Conservation (phyloP, 331 rosid species). For the Malus hybrid region DNA sequence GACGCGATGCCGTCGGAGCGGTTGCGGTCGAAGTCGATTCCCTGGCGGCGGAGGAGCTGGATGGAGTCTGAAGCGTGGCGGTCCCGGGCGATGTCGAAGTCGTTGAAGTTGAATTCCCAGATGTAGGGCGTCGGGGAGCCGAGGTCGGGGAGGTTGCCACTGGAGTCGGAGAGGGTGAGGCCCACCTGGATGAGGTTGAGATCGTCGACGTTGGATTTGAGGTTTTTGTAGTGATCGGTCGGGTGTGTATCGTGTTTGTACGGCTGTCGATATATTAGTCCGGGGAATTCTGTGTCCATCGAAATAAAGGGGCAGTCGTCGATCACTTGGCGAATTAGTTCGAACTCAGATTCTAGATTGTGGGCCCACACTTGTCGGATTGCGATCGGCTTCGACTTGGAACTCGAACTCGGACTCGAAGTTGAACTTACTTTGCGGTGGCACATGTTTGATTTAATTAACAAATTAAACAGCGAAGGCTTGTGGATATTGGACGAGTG, state of each 20-base stretch:
- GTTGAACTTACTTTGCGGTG: not conserved
- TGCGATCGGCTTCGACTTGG: constrained; percentile 11
- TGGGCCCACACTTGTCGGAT: constrained; percentile 53
- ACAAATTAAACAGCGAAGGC: too few relatives aligned
- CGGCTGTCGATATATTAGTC: constrained; percentile 34
- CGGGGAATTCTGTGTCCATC: constrained; percentile 80
- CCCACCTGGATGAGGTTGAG: constrained; percentile 67
- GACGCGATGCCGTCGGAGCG: constrained; percentile 32
- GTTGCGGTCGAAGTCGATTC: constrained; percentile 48
- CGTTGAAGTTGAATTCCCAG: constrained; percentile 69
- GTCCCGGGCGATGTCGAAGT: constrained; percentile 40
- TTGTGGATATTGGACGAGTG: not conserved
- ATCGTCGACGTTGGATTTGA: constrained; percentile 64
- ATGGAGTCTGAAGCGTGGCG: constrained; percentile 44
- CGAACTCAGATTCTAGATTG: constrained; percentile 39
- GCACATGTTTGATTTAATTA: not conserved
- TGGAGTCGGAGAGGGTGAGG: constrained; percentile 46
- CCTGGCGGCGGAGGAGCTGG: constrained; percentile 48
- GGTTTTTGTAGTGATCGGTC: constrained; percentile 37
- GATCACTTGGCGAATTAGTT: constrained; percentile 19
- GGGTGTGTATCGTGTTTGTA: constrained; percentile 22
- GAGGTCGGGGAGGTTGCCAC: constrained; percentile 50
- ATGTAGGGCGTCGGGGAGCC: constrained; percentile 26
- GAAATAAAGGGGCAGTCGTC: constrained; percentile 39
- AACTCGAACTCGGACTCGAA: not conserved